Conservation (phyloP, 352 stramenopile species). For the Pythium aristosporum region DNA sequence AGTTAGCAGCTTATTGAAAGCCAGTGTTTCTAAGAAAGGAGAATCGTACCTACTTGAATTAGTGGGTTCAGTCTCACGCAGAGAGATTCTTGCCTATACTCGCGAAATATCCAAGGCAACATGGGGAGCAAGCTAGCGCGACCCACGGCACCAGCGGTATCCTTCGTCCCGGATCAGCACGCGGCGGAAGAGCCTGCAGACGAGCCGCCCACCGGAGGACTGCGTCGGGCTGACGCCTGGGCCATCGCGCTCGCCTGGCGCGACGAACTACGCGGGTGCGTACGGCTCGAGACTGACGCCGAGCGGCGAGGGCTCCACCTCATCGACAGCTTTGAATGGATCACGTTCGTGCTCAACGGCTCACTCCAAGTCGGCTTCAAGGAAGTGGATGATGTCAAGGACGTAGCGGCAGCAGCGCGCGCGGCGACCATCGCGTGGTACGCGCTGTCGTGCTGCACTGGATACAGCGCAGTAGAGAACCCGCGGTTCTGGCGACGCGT, state of each 20-base stretch:
- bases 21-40: too few species aligned
- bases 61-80: not conserved
- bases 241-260: slow-evolving; percentile 12
- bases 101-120: not conserved
- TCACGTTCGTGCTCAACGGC: slow-evolving; percentile 5
- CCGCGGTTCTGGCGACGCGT: slow-evolving; percentile 19
- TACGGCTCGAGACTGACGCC: slow-evolving; percentile 14
- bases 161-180: not conserved
- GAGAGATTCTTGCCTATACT: too few species aligned
- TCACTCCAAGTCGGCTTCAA: not conserved
- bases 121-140: not conserved
- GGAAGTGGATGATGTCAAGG: slow-evolving; percentile 5
- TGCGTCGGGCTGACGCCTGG: slow-evolving; percentile 16
- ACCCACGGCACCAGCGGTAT: too few species aligned
- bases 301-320: not conserved
- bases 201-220: not conserved
- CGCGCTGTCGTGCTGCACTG: slow-evolving; percentile 10
- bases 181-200: not conserved
- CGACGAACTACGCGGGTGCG: slow-evolving; percentile 10
- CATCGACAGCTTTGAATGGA: slow-evolving; percentile 11
- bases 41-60: not conserved
- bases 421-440: slow-evolving; percentile 8
- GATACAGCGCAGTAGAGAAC: slow-evolving; percentile 4
- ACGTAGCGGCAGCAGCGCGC: not conserved
- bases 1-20: not conserved